Evolutionary conservation across 1,139 yeast species (phyloP).

Genomic region (Candida frijolesensis): DNA sequence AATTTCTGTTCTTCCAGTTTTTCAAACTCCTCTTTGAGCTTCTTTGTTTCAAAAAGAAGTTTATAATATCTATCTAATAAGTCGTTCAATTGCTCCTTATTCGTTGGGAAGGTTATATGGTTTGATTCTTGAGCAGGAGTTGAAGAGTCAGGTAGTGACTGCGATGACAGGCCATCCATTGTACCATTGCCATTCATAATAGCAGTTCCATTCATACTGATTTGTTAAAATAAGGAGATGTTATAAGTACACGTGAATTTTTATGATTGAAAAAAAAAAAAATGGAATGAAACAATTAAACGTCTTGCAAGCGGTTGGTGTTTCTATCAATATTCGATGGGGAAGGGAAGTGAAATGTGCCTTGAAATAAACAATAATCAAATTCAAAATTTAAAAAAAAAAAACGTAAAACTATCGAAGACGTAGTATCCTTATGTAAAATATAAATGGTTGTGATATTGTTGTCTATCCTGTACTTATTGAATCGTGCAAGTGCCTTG

Average conservation of each 20-base stretch:
- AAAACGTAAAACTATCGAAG: not conserved
- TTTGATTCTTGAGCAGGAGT: constrained; percentile 4
- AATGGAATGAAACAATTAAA: not conserved
- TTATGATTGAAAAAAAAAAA: not conserved
- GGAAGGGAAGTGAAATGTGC: not conserved
- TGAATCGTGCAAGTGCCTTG: constrained; percentile 1
- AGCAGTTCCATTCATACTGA: constrained; percentile 16
- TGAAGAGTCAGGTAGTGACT: constrained; percentile 2
- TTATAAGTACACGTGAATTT: not conserved
- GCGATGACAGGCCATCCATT: not conserved
- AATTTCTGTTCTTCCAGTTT: constrained; percentile 14
- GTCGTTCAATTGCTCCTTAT: constrained; percentile 33
- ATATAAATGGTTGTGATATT: not conserved
- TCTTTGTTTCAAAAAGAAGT: constrained; percentile 13
- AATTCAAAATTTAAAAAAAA: not conserved
- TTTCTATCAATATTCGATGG: not conserved
- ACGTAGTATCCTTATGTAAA: not conserved
- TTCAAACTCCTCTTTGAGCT: constrained; percentile 16
- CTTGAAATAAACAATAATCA: not conserved
- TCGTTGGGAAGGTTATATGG: constrained; percentile 24
- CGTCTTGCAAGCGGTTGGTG: not conserved
- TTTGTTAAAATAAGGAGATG: not conserved
- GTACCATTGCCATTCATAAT: constrained; percentile 13
- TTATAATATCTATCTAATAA: constrained; percentile 35
- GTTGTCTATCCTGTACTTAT: not conserved